Evolutionary conservation across 1,284 basidiomycete genomes (phyloP).

Genomic region (Moesziomyces sp.): DNA sequence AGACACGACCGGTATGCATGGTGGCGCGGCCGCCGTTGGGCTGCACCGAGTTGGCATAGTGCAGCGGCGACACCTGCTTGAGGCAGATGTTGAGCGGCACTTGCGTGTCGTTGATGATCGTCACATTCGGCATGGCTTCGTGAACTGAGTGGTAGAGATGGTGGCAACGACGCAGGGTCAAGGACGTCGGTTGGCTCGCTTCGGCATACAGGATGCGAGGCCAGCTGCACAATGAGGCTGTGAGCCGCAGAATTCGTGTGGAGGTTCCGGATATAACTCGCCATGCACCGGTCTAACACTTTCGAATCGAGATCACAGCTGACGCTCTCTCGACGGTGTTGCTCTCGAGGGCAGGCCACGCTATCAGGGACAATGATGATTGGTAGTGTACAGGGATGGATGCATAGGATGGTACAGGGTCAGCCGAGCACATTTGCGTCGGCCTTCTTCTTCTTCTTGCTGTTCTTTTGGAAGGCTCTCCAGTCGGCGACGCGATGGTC

Average conservation of each 20-base stretch:
- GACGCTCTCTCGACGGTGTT: too few species aligned
- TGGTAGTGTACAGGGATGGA: neutral
- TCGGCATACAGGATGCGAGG: neutral
- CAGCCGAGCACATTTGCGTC: slow-evolving; percentile 54
- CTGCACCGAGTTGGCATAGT: slow-evolving; percentile 54
- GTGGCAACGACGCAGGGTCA: neutral
- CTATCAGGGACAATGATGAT: neutral
- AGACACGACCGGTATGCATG: slow-evolving; percentile 50
- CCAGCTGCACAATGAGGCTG: neutral
- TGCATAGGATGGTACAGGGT: neutral
- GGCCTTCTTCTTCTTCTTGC: slow-evolving; percentile 59
- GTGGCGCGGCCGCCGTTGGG: slow-evolving; percentile 45
- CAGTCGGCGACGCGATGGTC: slow-evolving; percentile 64
- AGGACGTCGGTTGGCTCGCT: neutral
- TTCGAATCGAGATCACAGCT: neutral
- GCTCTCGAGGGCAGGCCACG: neutral
- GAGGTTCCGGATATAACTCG: neutral
- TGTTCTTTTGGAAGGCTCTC: slow-evolving; percentile 59
- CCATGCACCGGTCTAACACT: neutral
- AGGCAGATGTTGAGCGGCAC: slow-evolving; percentile 59
- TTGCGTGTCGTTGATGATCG: slow-evolving; percentile 57
- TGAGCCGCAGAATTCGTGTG: neutral
- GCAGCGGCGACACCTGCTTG: slow-evolving; percentile 57
- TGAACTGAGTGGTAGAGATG: neutral
- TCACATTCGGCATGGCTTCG: slow-evolving; percentile 48